Base-by-base conservation (phyloP, 257 asterid species). In the Dorcoceras hygrometricum region DNA sequence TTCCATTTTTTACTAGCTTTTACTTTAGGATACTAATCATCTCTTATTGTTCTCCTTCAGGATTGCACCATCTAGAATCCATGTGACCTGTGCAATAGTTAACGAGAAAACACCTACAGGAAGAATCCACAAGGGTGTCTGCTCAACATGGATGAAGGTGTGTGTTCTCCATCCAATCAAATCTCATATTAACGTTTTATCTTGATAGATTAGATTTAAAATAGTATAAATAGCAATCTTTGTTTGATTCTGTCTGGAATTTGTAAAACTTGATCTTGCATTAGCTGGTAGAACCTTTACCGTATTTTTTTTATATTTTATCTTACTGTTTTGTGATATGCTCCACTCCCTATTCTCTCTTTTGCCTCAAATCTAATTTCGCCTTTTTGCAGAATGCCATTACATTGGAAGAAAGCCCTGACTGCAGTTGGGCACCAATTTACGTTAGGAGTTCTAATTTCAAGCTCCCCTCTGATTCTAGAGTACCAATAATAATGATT, bases 91-190 rank as follows among this genome's bases (percentile, higher is more conserved):
- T 78, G 93, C 99, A 8, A 78, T 94, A 77, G 99, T 94, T 50
- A 65, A 83, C 57, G 99, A 91, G 76, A 88, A 83, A 83, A 91
- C 87, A 20, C 96, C 96, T 8, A 68, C 94, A 3, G 99, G 99
- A 74, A 71, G 96, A 64, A 70, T 94, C 75, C 98, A 94, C 86
- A 89, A 83, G 84, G 99, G 99, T 71, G 80, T 94, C 57, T 94
- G 99, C 82, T 94, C 99, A 18, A 94, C 99, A 23, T 94, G 99
- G 99, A 94, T 94, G 87, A 91, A 91, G 98, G 99, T 91, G 84
- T 48, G 29, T 46, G 22, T 69, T 50, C 24, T 34, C 8, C 61
- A 62, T 57, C 74, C 34, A 57, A 4, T 60, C 73, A 31, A 76
- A 63, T 20, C 66, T 39, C 57, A 2, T 62, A 20, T 62, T 50